Evolutionary conservation across 371 early-diverging fungal species (phyloP).

Genomic region (Furculomyces boomerangus): DNA sequence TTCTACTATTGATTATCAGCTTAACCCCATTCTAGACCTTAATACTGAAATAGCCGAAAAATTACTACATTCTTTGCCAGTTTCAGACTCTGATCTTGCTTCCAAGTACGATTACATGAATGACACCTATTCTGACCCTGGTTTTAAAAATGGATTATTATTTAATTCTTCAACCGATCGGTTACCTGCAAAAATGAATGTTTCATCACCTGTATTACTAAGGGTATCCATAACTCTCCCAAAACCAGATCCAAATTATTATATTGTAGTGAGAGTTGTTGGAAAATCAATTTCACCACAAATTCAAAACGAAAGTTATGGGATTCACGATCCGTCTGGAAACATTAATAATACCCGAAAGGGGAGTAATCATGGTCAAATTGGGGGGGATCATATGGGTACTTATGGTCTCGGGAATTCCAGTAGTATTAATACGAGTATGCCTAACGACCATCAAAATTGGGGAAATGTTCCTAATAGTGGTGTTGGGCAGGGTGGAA

Average conservation of each 20-base stretch:
- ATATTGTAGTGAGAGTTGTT: conserved; percentile 14
- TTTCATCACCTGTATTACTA: conserved; percentile 18
- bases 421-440: too few species aligned
- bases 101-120: conserved; percentile 8
- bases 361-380: not conserved
- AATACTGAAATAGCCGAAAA: too few species aligned
- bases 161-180: conserved; percentile 27
- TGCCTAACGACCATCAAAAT: too few species aligned
- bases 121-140: conserved; percentile 25
- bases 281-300: not conserved
- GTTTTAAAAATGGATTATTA: conserved; percentile 22
- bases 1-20: too few species aligned
- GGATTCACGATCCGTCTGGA: not conserved
- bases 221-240: conserved; percentile 24
- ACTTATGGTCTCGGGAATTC: too few species aligned
- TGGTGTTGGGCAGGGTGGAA: not conserved
- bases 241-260: conserved; percentile 14
- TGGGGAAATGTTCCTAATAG: not conserved
- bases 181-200: conserved; percentile 20
- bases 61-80: too few species aligned
- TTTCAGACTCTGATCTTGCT: conserved; percentile 12
- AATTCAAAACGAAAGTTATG: too few species aligned
- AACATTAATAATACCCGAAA: not conserved
- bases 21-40: too few species aligned
- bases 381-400: too few species aligned